Conservation (phyloP, 768 basidiomycete genomes). For the Podaxis sp. region DNA sequence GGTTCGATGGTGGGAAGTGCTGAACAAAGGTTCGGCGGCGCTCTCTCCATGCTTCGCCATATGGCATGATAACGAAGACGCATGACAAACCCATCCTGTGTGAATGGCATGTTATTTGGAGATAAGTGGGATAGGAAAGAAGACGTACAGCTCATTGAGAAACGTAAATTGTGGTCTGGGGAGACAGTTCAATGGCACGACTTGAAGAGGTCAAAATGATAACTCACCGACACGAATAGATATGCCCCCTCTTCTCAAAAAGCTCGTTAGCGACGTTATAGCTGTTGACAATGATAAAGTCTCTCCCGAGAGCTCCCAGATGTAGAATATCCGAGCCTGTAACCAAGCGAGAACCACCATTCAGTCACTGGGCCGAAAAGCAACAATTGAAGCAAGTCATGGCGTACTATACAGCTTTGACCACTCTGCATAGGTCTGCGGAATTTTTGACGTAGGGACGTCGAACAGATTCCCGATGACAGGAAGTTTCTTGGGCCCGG, state of each 20-base stretch:
- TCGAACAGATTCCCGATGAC: conserved; percentile 26
- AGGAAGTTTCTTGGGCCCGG: conserved; percentile 27
- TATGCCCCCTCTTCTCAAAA: conserved; percentile 37
- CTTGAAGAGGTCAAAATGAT: background rate
- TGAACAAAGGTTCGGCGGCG: conserved; percentile 39
- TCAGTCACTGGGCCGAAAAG: background rate
- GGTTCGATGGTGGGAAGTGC: conserved; percentile 35
- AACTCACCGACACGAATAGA: conserved; percentile 39
- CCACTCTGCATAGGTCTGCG: conserved; percentile 25
- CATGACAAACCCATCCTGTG: conserved; percentile 42
- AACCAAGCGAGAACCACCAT: background rate
- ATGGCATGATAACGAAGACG: conserved; percentile 37
- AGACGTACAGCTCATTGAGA: conserved; percentile 24
- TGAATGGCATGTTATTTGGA: background rate
- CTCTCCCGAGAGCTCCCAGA: conserved; percentile 26
- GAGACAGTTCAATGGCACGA: too few species aligned
- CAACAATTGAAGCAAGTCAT: background rate
- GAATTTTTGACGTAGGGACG: conserved; percentile 19
- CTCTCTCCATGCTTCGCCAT: conserved; percentile 38
- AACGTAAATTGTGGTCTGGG: conserved; percentile 27
- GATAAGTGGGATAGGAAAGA: background rate
- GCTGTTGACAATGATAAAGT: conserved; percentile 36
- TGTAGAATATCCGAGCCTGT: conserved; percentile 32
- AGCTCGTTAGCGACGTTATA: conserved; percentile 34
- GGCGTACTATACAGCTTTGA: conserved; percentile 21